Evolutionary conservation across 164 flowering plant species (phyloP).

Genomic region (Litsea cubeba): DNA sequence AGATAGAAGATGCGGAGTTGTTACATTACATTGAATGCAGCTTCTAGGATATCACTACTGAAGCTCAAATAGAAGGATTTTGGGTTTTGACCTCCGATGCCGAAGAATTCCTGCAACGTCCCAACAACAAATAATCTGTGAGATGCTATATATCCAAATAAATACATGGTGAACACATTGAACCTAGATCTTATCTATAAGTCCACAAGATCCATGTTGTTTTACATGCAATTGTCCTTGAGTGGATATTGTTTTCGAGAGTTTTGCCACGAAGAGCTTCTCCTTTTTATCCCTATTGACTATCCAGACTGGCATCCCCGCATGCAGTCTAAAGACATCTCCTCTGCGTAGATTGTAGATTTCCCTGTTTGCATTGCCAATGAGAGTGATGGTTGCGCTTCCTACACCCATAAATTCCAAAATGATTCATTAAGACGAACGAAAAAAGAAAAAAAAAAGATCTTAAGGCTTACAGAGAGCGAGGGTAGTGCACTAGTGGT

Average conservation of each 20-base stretch:
- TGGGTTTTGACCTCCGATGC: conserved; percentile 48
- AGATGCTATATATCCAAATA: too few relatives aligned
- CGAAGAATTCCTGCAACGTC: conserved; percentile 36
- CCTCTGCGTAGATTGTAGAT: conserved; percentile 16
- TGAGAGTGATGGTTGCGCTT: conserved; percentile 5
- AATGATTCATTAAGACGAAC: neutral
- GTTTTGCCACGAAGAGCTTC: conserved; percentile 12
- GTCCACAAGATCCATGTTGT: too few relatives aligned
- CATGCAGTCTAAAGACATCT: conserved; percentile 16
- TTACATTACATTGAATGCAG: conserved; percentile 54
- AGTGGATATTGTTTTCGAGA: conserved; percentile 9
- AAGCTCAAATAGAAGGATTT: conserved; percentile 50
- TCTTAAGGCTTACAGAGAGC: too few relatives aligned
- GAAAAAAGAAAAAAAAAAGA: too few relatives aligned
- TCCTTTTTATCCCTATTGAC: conserved; percentile 15
- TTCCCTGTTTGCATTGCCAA: conserved; percentile 12
- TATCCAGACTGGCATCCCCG: conserved; percentile 14
- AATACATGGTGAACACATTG: neutral
- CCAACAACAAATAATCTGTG: neutral
- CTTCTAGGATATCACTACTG: conserved; percentile 52
- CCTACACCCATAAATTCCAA: conserved; percentile 9
- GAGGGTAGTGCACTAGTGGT: too few relatives aligned
- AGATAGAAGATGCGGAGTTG: too few relatives aligned
- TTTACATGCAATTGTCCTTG: conserved; percentile 17
- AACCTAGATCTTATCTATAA: neutral